These are phyloP conservation scores for Fusarium subglutinans DNA, from an alignment of 2,329 filamentous ascomycete genomes.

Conservation along the genomic window DNA sequence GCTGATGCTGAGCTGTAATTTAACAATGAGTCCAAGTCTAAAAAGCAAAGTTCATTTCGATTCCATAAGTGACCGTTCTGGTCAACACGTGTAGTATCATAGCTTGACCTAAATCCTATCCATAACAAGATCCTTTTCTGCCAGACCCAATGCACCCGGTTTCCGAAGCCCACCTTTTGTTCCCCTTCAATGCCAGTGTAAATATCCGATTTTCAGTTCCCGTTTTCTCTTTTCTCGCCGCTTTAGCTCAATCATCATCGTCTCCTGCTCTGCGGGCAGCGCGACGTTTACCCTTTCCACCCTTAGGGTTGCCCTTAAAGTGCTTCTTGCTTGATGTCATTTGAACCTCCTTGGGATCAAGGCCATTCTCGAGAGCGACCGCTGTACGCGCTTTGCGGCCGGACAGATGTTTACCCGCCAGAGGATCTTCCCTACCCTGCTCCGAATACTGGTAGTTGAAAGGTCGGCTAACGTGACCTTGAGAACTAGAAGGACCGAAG, in stretches of 20 bases:
- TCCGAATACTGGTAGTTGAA: conserved; percentile 92
- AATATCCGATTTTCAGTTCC: conserved; percentile 56
- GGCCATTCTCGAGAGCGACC: conserved; percentile 82
- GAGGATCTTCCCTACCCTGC: conserved; percentile 67
- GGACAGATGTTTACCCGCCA: conserved; percentile 71
- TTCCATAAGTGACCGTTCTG: conserved; percentile 28
- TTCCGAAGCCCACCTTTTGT: conserved; percentile 63
- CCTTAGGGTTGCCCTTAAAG: conserved; percentile 80
- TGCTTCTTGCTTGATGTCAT: conserved; percentile 84
- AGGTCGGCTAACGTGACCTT: conserved; percentile 77
- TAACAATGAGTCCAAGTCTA: conserved; percentile 3
- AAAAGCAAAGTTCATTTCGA: conserved; percentile 31
- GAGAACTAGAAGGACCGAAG: conserved; percentile 74
- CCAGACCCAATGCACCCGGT: conserved; percentile 34
- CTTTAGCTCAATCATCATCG: conserved; percentile 46
- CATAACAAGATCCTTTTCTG: conserved; percentile 28
- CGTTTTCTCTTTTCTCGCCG: conserved; percentile 51
- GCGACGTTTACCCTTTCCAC: conserved; percentile 61
- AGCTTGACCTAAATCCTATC: conserved; percentile 20
- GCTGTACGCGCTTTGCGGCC: conserved; percentile 85
- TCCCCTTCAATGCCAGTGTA: conserved; percentile 37
- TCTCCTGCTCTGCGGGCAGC: conserved; percentile 24
- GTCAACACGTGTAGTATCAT: conserved; percentile 32
- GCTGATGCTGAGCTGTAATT: neutral
- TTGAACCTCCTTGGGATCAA: conserved; percentile 82